Percentiles rank a stretch among this genome's conserved stretches.
Conservation (phyloP, 768 basidiomycete genomes). For the Boletus coccyginus region DNA sequence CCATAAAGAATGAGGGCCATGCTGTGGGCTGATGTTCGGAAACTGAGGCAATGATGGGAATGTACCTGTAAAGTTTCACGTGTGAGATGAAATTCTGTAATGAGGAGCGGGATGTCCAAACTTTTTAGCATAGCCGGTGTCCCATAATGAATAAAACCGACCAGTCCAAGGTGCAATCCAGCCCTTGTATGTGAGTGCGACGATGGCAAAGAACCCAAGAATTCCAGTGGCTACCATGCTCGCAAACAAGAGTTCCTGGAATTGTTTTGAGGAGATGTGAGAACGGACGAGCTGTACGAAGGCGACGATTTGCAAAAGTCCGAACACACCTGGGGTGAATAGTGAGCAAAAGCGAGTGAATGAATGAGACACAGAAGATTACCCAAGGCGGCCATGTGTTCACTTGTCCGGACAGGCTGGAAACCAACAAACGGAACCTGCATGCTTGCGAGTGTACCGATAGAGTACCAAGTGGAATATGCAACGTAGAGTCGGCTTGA, state of each 20-base stretch:
- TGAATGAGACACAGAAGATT: not conserved
- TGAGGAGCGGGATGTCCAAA: conserved; percentile 34
- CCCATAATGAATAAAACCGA: conserved; percentile 98
- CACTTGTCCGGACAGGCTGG: conserved; percentile 95
- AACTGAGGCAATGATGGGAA: conserved; percentile 98
- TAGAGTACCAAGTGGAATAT: conserved; percentile 97
- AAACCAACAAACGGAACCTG: conserved; percentile 99
- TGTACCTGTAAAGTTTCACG: conserved; percentile 53
- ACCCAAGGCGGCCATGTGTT: conserved; percentile 99
- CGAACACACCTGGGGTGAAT: conserved; percentile 76
- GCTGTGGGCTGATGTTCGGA: conserved; percentile 99
- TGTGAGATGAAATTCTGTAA: not conserved
- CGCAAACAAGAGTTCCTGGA: conserved; percentile 74
- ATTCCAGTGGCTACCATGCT: conserved; percentile 68
- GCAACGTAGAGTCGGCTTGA: conserved; percentile 89
- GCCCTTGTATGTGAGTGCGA: conserved; percentile 84
- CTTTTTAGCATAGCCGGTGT: conserved; percentile 99
- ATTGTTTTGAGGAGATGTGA: conserved; percentile 89
- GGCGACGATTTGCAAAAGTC: conserved; percentile 92
- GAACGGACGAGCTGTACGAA: conserved; percentile 87
- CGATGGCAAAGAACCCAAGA: conserved; percentile 70
- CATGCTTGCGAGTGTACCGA: conserved; percentile 97
- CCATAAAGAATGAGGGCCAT: conserved; percentile 99
- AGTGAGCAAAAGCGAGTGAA: conserved; percentile 3
- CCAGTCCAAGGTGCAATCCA: conserved; percentile 99